phyloP scores from a whole-genome alignment of 257 asterid genomes.

The Gentiana macrophylla region DNA sequence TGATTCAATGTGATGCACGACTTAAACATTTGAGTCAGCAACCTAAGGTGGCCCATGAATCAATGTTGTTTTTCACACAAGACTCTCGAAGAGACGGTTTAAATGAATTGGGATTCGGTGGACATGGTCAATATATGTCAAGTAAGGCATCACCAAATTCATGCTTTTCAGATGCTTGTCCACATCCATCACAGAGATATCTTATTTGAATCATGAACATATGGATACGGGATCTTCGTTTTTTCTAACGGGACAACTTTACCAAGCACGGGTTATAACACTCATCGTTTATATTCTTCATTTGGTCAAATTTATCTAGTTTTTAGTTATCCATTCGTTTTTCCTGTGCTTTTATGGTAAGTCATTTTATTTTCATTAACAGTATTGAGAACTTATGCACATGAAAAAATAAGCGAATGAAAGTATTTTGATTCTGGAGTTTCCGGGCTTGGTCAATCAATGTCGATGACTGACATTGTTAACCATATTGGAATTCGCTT shows the following conservation, averaged over 20 bases:
- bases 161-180: slow-evolving; percentile 34
- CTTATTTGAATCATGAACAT: slow-evolving; percentile 27
- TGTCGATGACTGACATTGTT: slow-evolving; percentile 61
- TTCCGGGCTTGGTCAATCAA: slow-evolving; percentile 32
- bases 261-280: slow-evolving; percentile 51
- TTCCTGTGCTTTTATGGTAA: not conserved
- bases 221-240: slow-evolving; percentile 19
- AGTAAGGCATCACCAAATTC: slow-evolving; percentile 32
- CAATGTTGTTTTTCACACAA: slow-evolving; percentile 48
- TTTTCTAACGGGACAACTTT: slow-evolving; percentile 38
- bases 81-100: slow-evolving; percentile 29
- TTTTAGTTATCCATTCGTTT: not conserved
- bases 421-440: slow-evolving; percentile 19
- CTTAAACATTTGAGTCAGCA: slow-evolving; percentile 54
- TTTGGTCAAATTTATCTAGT: not conserved
- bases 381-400: slow-evolving; percentile 39
- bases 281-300: not conserved
- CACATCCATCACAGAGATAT: slow-evolving; percentile 29
- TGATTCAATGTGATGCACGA: slow-evolving; percentile 58
- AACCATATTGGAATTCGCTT: slow-evolving; percentile 50
- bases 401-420: slow-evolving; percentile 26
- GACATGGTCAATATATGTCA: slow-evolving; percentile 17
- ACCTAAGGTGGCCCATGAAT: slow-evolving; percentile 36
- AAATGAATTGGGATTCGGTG: slow-evolving; percentile 26
- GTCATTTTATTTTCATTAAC: slow-evolving; percentile 6